Evolutionary conservation across 495 filamentous ascomycete genomes (phyloP), one percentile per base, ranked within the genome.

Genomic region (Aspergillus affinis): DNA sequence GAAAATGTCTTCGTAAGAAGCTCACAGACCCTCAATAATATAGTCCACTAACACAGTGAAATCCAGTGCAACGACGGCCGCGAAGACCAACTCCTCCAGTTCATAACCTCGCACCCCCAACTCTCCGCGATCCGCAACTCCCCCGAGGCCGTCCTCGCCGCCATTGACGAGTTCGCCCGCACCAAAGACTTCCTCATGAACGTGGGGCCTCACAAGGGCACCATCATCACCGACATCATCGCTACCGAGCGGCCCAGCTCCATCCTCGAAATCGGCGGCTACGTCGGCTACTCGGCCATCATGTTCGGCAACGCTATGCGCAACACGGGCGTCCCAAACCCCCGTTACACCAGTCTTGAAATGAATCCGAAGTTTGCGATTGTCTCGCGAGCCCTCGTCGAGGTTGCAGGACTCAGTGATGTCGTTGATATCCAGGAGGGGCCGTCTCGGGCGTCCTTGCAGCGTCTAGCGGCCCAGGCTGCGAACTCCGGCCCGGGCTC

Each of bases 201-300:
- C 62, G 78, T 91, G 26, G 88, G 89, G 26, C 76, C 84, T 50
- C 68, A 82, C 64, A 91, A 91, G 63, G 88, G 86, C 27, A 75
- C 73, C 48, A 83, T 88, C 15, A 77, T 91, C 18, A 75, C 75
- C 2, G 71, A 84, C 44, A 62, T 88, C 6, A 89, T 91, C 52
- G 67, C 69, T 4, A 68, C 84, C 45, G 64, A 76, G 36, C 85
- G 82, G 61, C 89, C 89, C 0, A 51, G 74, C 15, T 74, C 75
- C 5, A 84, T 90, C 68, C 77, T 91, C 30, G 89, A 92, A 70
- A 75, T 91, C 13, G 89, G 89, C 44, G 86, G 86, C 17, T 92
- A 91, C 67, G 72, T 90, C 46, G 89, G 89, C 21, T 91, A 90
- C 73, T 88, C 86, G 0, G 82, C 84, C 45, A 80, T 90, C 52